Percentiles rank a stretch among this genome's conserved stretches.
Conservation (phyloP, 805 yeast genomes). For the Wickerhamiella domercqiae region DNA sequence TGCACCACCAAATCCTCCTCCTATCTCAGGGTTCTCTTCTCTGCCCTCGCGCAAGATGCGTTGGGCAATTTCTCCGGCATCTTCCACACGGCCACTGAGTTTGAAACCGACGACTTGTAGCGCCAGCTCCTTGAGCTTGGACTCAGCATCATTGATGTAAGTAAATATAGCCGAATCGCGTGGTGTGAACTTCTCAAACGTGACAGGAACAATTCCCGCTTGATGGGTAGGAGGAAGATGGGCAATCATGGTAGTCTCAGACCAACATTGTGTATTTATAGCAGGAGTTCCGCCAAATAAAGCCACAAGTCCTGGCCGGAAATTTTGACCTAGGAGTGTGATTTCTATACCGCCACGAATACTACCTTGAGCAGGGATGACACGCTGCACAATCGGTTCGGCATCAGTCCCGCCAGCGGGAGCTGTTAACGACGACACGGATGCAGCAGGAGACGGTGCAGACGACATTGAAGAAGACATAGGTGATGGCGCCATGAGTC, state of each 20-base stretch:
- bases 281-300: conserved; percentile 53
- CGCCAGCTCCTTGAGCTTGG: conserved; percentile 87
- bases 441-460: not conserved
- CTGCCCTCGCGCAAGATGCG: conserved; percentile 39
- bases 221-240: conserved; percentile 80
- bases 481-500: not conserved
- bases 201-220: conserved; percentile 84
- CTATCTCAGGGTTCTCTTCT: not conserved
- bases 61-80: conserved; percentile 85
- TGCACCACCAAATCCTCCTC: not conserved
- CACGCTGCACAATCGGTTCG: conserved; percentile 56
- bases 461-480: not conserved
- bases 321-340: conserved; percentile 74
- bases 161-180: conserved; percentile 42
- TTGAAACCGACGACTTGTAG: conserved; percentile 91
- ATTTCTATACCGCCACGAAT: conserved; percentile 93
- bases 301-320: conserved; percentile 67
- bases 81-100: conserved; percentile 91
- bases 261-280: conserved; percentile 84
- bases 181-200: conserved; percentile 43
- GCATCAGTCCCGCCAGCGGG: conserved; percentile 3
- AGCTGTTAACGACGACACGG: not conserved
- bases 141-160: conserved; percentile 86
- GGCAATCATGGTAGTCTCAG: conserved; percentile 83
- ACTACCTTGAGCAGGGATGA: conserved; percentile 93